Evolutionary conservation across 148 eudicot genomes (phyloP).

Genomic region (Talinum fruticosum): DNA sequence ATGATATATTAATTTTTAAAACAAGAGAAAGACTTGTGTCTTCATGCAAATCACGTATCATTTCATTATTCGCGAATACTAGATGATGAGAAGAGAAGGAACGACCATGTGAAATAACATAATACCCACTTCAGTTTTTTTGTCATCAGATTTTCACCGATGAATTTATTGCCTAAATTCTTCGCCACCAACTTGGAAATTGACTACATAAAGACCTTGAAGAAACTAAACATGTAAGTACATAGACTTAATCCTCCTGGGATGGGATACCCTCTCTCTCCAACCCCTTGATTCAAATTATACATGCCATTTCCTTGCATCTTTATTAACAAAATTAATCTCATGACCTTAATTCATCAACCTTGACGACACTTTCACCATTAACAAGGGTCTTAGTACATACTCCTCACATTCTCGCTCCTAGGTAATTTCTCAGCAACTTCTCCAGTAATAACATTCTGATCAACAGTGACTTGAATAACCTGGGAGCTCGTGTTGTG

Average conservation of each 20-base stretch:
- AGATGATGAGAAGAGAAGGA: too few relatives aligned
- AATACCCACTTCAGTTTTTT: too few relatives aligned
- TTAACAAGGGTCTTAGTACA: slow-evolving; percentile 6
- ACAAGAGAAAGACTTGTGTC: too few relatives aligned
- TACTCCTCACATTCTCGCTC: background rate
- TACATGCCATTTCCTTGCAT: background rate
- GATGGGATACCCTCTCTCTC: background rate
- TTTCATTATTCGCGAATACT: too few relatives aligned
- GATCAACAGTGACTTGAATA: slow-evolving; percentile 24
- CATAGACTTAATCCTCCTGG: background rate
- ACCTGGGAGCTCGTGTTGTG: slow-evolving; percentile 5
- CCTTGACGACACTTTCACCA: slow-evolving; percentile 10
- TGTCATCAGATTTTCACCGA: background rate
- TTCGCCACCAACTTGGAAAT: background rate
- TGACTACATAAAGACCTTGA: background rate
- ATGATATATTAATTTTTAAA: too few relatives aligned
- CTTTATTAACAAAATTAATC: background rate
- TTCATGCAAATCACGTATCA: too few relatives aligned
- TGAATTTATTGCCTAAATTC: too few relatives aligned
- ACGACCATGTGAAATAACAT: too few relatives aligned
- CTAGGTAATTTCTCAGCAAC: background rate
- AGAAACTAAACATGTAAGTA: background rate
- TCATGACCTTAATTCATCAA: background rate
- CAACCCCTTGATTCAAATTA: too few relatives aligned
- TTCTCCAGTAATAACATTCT: slow-evolving; percentile 1